Base-by-base conservation (phyloP, 345 rosid genomes). In the Lagerstroemia speciosa region DNA sequence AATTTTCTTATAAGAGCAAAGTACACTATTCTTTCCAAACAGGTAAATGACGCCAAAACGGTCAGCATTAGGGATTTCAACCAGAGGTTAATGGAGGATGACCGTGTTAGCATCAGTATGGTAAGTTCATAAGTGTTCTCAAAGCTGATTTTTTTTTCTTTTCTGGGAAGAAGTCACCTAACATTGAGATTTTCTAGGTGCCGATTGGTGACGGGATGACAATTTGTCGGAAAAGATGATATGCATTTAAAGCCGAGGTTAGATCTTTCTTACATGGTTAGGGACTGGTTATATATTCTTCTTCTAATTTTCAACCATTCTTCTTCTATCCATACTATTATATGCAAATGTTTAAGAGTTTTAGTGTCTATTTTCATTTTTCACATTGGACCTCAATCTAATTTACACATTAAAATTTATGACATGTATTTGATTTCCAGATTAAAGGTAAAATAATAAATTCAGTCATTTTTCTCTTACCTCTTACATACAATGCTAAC, bases 151-250 rank as follows among this genome's bases (percentile, higher is more conserved):
- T 52, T 7, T 20, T 68, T 22, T 20, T 36, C 53, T 45, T 26
- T 66, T 67, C 71, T 50, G 40, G 1, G 29, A 6, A 38, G 31
- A 16, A n/a, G 5, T 15, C 31, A 33, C 19, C n/a, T 55, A 24
- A 4, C 29, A 50, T 22, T 63, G 32, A 65, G 22, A n/a, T 3
- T n/a, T 69, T 36, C 72, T 66, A 93, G 98, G 96, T 93, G 63
- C 96, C 96, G 1, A 83, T 93, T 29, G 97, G 94, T 37, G 97
- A 93, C 82, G 96, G 97, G 76, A 81, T 89, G 87, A 87, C 96
- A 19, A 84, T 93, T 72, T 93, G 98, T 74, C 78, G 77, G 69
- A 93, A 93, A 78, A 78, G 69, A 79, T 89, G 78, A 85, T 40
- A 38, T 53, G 36, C 60, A 40, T 34, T 58, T 5, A 27, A 12